These are phyloP conservation scores for Auxenochlorella protothecoides DNA, from an alignment of 139 green algal genomes.

Conservation along the genomic window DNA sequence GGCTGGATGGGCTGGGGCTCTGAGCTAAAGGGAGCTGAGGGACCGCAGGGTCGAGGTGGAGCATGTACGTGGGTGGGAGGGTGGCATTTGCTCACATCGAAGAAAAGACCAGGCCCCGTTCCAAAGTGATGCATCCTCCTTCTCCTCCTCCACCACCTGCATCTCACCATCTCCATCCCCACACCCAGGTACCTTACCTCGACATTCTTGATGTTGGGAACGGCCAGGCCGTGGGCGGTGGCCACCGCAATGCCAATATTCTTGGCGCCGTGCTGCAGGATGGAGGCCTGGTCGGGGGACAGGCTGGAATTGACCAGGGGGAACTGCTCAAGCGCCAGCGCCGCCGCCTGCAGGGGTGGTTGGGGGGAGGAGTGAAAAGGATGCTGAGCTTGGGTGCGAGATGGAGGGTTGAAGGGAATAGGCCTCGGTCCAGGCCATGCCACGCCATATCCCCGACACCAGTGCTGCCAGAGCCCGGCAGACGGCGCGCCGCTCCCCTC, in stretches of 20 bases:
- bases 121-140: too few species aligned
- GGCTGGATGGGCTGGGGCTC: too few species aligned
- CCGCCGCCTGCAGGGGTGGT: slow-evolving; percentile 67
- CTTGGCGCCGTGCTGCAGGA: slow-evolving; percentile 60
- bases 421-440: too few species aligned
- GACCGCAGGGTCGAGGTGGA: neutral
- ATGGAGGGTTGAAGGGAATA: neutral
- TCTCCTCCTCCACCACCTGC: too few species aligned
- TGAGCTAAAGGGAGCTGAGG: neutral
- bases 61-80: neutral
- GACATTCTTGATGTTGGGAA: slow-evolving; percentile 74
- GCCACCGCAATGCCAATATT: slow-evolving; percentile 89
- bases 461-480: neutral
- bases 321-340: slow-evolving; percentile 44
- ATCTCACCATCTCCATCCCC: too few species aligned
- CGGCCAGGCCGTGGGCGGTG: slow-evolving; percentile 68
- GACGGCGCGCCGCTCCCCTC: too few species aligned
- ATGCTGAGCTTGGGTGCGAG: too few species aligned
- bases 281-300: slow-evolving; percentile 44
- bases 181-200: neutral
- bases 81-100: neutral
- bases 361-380: too few species aligned
- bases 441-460: neutral
- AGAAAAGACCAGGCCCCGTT: too few species aligned
- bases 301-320: slow-evolving; percentile 68